Base-by-base conservation (phyloP, 352 stramenopile species). In the Globisporangium lucens region DNA sequence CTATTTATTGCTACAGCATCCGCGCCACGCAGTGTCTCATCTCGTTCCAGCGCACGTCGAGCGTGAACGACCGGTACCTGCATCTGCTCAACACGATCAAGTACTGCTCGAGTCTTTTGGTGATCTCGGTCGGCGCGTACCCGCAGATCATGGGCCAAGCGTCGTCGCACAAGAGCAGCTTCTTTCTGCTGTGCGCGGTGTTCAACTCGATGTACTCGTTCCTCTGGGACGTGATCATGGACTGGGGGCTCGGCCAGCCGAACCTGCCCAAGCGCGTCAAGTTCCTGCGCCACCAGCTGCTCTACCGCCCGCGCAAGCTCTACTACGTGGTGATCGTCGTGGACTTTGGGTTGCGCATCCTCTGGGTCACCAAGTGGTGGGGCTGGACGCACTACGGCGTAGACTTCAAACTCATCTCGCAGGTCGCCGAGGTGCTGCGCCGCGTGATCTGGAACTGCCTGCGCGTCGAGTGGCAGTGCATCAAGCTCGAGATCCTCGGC, bases 141-240 rank as follows among this genome's bases (percentile, higher is more conserved):
- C 86, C 86, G 51, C 85, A 90, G 68, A 65, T 93, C n/a, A 83
- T 88, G 69, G 82, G 78, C 24, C 66, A 82, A 4, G 72, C 72
- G 9, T 63, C 68, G 29, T 75, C 80, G 4, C 76, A 90, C 53
- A 79, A 82, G 46, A 87, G 79, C 71, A 85, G 70, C 30, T 79
- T 94, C 38, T 96, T 94, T 62, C 62, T 95, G 41, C 74, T 91
- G 1, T 90, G 81, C 58, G 89, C 87, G 0, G 86, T 91, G 10
- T 95, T 97, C 66, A 98, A 97, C 65, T 98, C 95, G 47, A 75
- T 99, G 15, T 99, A 99, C 73, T 98, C 93, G 67, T 99, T 98
- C 75, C 83, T 89, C 8, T 99, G 96, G 96, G 97, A 99, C 74
- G 94, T 99, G 2, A 91, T 97, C 67, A 98, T 99, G 91, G 95